Conservation (phyloP, 345 rosid species). For the Gossypium raimondii region DNA sequence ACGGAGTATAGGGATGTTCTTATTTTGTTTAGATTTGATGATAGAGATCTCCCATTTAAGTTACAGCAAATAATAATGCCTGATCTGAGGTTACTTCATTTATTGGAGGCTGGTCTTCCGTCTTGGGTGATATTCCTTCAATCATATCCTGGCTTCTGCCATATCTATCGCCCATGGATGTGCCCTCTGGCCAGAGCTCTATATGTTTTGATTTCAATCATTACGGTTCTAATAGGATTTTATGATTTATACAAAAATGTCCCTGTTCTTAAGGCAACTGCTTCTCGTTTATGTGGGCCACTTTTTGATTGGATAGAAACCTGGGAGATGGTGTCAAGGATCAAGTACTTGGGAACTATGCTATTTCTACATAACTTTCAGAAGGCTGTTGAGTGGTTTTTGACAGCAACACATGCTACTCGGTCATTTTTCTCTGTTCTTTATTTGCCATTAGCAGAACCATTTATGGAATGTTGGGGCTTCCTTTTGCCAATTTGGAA, state of each 20-base stretch:
- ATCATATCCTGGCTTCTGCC: constrained; percentile 92
- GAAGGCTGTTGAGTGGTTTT: constrained; percentile 76
- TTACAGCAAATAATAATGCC: constrained; percentile 67
- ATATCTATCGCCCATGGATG: constrained; percentile 98
- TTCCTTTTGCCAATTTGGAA: constrained; percentile 70
- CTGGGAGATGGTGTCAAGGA: constrained; percentile 98
- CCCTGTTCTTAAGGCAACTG: constrained; percentile 91
- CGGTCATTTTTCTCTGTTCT: constrained; percentile 62
- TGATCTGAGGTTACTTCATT: constrained; percentile 74
- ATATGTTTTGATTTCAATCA: constrained; percentile 67
- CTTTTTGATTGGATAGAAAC: constrained; percentile 95
- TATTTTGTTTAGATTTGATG: constrained; percentile 72
- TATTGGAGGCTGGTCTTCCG: constrained; percentile 96
- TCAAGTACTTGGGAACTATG: constrained; percentile 98
- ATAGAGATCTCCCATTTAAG: constrained; percentile 78
- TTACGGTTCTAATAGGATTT: constrained; percentile 88
- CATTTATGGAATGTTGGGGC: constrained; percentile 40
- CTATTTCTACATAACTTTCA: constrained; percentile 84
- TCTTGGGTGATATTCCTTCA: constrained; percentile 98
- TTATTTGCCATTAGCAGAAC: constrained; percentile 56
- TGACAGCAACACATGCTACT: constrained; percentile 47
- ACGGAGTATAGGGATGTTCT: constrained; percentile 66
- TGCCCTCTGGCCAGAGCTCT: constrained; percentile 90
- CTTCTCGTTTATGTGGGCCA: constrained; percentile 82
- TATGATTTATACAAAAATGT: constrained; percentile 97